Evolutionary conservation across 2,329 filamentous ascomycete genomes (phyloP).

Genomic region (Ciborinia camelliae): DNA sequence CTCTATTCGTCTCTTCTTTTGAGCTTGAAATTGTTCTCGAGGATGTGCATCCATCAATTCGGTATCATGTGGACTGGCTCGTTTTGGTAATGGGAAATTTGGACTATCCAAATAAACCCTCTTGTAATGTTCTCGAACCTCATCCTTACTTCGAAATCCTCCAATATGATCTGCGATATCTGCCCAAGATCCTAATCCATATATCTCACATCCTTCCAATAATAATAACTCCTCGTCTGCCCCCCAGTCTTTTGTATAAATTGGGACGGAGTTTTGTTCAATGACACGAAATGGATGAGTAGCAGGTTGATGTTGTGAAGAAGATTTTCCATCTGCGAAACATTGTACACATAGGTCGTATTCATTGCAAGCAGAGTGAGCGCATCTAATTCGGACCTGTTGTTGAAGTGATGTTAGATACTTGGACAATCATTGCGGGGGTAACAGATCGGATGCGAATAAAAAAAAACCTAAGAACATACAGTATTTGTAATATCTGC

Average conservation of each 20-base stretch:
- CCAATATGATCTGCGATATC: constrained; percentile 98
- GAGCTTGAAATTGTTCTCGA: constrained; percentile 86
- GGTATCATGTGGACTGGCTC: constrained; percentile 79
- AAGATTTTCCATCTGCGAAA: constrained; percentile 77
- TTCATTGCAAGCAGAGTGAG: constrained; percentile 72
- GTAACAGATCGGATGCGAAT: background rate
- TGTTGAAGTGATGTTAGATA: constrained; percentile 13
- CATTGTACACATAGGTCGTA: constrained; percentile 97
- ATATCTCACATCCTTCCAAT: constrained; percentile 91
- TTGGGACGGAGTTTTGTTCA: constrained; percentile 96
- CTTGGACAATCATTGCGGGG: background rate
- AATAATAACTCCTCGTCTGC: constrained; percentile 94
- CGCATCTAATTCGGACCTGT: constrained; percentile 92
- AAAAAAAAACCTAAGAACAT: constrained; percentile 45
- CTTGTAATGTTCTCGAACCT: constrained; percentile 92
- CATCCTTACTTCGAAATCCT: constrained; percentile 89
- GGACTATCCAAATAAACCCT: constrained; percentile 80
- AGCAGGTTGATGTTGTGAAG: constrained; percentile 79
- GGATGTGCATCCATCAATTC: constrained; percentile 75
- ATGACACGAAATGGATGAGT: constrained; percentile 91
- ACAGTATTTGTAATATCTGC: constrained; percentile 97
- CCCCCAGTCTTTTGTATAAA: constrained; percentile 92
- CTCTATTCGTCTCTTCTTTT: constrained; percentile 92
- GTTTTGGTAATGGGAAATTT: constrained; percentile 80
- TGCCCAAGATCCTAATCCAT: constrained; percentile 94